A percentile compares a stretch with the other conserved stretches of the same genome.
Conservation (phyloP, 106 monocot species). For the Amphibolis antarctica region DNA sequence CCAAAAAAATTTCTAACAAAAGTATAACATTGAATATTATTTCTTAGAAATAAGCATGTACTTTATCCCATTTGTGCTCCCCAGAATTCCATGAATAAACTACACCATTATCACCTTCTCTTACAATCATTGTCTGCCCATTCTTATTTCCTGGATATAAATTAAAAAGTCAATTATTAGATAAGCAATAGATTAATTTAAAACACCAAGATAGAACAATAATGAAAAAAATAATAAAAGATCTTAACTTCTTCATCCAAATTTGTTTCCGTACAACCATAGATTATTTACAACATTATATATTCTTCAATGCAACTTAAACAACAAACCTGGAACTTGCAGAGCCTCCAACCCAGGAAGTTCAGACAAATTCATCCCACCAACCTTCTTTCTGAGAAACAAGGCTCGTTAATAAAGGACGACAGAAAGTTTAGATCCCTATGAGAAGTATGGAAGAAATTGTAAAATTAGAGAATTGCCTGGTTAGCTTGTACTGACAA, state of each 20-base stretch:
- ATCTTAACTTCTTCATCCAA: no score
- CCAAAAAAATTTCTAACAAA: not conserved
- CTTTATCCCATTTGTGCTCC: constrained; percentile 86
- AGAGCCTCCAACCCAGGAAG: constrained; percentile 94
- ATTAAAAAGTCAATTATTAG: not conserved
- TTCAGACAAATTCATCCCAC: constrained; percentile 73
- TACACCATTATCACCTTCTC: constrained; percentile 95
- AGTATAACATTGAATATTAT: not conserved
- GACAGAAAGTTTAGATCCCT: not conserved
- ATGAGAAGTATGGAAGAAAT: not conserved
- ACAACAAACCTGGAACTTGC: constrained; percentile 56
- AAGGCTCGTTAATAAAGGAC: constrained; percentile 1
- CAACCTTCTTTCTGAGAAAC: constrained; percentile 64
- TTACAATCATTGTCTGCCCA: constrained; percentile 74
- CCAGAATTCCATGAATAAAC: constrained; percentile 91
- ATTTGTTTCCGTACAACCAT: no score
- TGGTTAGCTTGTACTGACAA: constrained; percentile 46
- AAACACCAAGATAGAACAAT: not conserved
- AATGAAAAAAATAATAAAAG: not conserved
- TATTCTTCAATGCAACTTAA: not conserved
- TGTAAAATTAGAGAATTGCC: constrained; percentile 23
- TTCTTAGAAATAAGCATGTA: constrained; percentile 8
- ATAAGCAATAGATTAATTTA: not conserved
- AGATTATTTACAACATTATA: no score
- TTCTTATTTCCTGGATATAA: constrained; percentile 44